These are phyloP conservation scores for Ophiosphaerella korrae DNA, from an alignment of 2,329 filamentous ascomycete species.

Conservation along the genomic window DNA sequence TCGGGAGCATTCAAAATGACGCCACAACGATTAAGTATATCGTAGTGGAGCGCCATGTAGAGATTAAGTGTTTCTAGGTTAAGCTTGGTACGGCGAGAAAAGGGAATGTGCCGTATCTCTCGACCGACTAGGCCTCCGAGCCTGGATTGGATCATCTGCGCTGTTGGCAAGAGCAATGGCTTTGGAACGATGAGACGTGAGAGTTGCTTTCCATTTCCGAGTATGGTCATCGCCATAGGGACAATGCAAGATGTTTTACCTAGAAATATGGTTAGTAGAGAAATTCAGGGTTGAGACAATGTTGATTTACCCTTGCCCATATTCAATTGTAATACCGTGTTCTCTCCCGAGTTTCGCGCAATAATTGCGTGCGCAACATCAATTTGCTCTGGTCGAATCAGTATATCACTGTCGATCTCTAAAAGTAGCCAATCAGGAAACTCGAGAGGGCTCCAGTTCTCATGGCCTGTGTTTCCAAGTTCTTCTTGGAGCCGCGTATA, in stretches of 20 bases:
- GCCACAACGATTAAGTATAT: constrained; percentile 53
- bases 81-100: constrained; percentile 56
- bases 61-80: constrained; percentile 36
- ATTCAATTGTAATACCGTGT: constrained; percentile 69
- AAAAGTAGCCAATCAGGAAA: constrained; percentile 68
- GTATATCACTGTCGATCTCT: constrained; percentile 68
- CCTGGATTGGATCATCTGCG: constrained; percentile 60
- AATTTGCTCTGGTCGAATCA: constrained; percentile 66
- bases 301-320: constrained; percentile 62
- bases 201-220: constrained; percentile 50
- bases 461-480: constrained; percentile 55
- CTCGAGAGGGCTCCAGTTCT: constrained; percentile 60
- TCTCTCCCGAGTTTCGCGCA: constrained; percentile 55
- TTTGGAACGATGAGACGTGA: constrained; percentile 63
- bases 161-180: constrained; percentile 62
- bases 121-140: constrained; percentile 62
- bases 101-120: constrained; percentile 62
- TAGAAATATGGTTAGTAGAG: no score
- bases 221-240: constrained; percentile 56
- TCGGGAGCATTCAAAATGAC: constrained; percentile 67
- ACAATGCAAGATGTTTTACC: constrained; percentile 66
- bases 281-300: no score
- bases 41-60: constrained; percentile 44
- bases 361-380: constrained; percentile 67
- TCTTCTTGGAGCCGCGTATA: constrained; percentile 50